These are phyloP conservation scores for Paracamarosporium sp. DNA, from an alignment of 2,329 filamentous ascomycete genomes.

Conservation along the genomic window DNA sequence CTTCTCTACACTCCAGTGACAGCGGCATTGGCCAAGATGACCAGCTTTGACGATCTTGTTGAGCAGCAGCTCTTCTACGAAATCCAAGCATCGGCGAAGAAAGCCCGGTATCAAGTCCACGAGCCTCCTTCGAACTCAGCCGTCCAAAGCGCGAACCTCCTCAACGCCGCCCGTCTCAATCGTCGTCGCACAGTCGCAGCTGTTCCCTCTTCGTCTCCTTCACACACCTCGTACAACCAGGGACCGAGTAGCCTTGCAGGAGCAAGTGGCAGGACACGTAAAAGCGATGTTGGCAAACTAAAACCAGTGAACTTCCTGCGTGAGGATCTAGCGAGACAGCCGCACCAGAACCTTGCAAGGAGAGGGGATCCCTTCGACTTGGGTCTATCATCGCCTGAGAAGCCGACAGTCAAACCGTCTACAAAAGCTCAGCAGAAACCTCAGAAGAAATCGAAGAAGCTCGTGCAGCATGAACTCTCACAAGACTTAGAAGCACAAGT, in stretches of 20 bases:
- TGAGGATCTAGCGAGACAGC: constrained; percentile 5
- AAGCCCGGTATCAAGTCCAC: neutral
- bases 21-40: neutral
- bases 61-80: constrained; percentile 33
- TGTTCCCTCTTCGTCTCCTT: neutral
- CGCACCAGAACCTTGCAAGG: constrained; percentile 13
- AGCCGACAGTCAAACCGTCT: constrained; percentile 11
- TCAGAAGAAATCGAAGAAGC: constrained; percentile 16
- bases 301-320: constrained; percentile 19
- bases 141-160: constrained; percentile 28
- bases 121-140: constrained; percentile 15
- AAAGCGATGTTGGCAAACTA: constrained; percentile 22
- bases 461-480: constrained; percentile 1
- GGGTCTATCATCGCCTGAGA: constrained; percentile 26
- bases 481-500: neutral
- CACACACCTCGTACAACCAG: neutral
- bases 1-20: neutral
- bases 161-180: constrained; percentile 37
- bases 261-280: neutral
- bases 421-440: constrained; percentile 16
- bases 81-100: constrained; percentile 13
- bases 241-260: constrained; percentile 8
- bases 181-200: neutral
- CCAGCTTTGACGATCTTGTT: constrained; percentile 21
- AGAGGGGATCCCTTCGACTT: constrained; percentile 26